These are phyloP conservation scores for Tarenaya hassleriana DNA, from an alignment of 345 rosid species.

Conservation along the genomic window DNA sequence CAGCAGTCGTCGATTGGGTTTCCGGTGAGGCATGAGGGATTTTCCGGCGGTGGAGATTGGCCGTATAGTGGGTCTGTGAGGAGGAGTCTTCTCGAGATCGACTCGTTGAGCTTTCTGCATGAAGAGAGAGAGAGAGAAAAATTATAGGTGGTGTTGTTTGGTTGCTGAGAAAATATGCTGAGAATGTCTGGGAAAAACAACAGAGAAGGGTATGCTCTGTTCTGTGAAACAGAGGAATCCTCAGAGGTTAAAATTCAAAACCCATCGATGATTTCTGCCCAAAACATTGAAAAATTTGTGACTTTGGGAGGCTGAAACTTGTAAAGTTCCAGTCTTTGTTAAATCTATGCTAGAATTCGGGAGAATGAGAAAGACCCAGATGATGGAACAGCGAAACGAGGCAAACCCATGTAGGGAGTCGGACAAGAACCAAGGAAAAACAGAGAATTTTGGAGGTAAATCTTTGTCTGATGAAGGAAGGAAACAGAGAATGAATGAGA, in stretches of 20 bases:
- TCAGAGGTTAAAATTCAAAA: background rate
- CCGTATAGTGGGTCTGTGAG: constrained; percentile 25
- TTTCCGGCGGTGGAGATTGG: constrained; percentile 15
- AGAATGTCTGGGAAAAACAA: background rate
- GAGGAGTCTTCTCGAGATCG: constrained; percentile 35
- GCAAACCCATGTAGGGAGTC: too few relatives aligned
- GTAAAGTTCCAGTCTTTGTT: background rate
- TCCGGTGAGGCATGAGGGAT: constrained; percentile 48
- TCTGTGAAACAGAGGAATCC: background rate
- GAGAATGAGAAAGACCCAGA: constrained; percentile 10
- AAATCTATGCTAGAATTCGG: background rate
- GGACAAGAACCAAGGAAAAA: background rate
- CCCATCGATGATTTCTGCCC: constrained; percentile 10
- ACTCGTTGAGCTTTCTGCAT: constrained; percentile 39
- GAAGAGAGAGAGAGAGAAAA: background rate
- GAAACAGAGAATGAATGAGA: too few relatives aligned
- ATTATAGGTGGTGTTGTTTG: too few relatives aligned
- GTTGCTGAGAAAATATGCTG: too few relatives aligned
- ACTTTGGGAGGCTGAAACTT: too few relatives aligned
- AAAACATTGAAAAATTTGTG: too few relatives aligned
- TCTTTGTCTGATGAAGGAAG: too few relatives aligned
- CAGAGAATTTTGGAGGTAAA: constrained; percentile 1
- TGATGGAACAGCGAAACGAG: background rate
- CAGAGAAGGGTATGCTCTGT: constrained; percentile 32
- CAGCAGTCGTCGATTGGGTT: constrained; percentile 89